These are phyloP conservation scores for Balakata baccata DNA, from an alignment of 345 rosid species.

Conservation along the genomic window DNA sequence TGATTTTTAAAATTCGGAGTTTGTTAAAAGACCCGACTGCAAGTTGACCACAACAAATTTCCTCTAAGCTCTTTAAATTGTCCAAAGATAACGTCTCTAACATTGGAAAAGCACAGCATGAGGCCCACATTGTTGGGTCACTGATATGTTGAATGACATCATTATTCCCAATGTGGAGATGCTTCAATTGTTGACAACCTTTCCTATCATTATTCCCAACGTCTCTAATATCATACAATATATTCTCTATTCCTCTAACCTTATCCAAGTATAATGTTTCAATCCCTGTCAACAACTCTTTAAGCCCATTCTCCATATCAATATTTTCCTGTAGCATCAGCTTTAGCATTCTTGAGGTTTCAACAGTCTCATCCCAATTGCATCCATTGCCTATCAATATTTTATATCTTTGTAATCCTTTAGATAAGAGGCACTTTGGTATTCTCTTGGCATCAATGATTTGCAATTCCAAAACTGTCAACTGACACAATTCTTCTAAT, in stretches of 20 bases:
- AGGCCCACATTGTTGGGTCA: not conserved
- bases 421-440: not conserved
- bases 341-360: constrained; percentile 14
- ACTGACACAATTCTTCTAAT: constrained; percentile 16
- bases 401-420: constrained; percentile 13
- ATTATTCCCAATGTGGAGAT: not conserved
- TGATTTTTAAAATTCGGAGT: not conserved
- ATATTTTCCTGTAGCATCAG: constrained; percentile 5
- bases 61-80: not conserved
- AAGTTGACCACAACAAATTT: not conserved
- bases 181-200: not conserved
- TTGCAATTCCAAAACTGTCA: constrained; percentile 16
- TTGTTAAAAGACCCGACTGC: not conserved
- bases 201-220: too few species aligned
- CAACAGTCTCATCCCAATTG: constrained; percentile 7
- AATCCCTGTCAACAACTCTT: not conserved
- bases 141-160: not conserved
- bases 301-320: not conserved
- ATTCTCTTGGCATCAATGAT: not conserved
- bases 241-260: not conserved
- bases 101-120: not conserved
- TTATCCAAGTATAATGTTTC: not conserved
- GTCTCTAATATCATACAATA: not conserved
- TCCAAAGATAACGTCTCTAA: not conserved
- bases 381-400: constrained; percentile 19